Conservation (phyloP, 139 green algal species). For the Chlamydomonas sp. region DNA sequence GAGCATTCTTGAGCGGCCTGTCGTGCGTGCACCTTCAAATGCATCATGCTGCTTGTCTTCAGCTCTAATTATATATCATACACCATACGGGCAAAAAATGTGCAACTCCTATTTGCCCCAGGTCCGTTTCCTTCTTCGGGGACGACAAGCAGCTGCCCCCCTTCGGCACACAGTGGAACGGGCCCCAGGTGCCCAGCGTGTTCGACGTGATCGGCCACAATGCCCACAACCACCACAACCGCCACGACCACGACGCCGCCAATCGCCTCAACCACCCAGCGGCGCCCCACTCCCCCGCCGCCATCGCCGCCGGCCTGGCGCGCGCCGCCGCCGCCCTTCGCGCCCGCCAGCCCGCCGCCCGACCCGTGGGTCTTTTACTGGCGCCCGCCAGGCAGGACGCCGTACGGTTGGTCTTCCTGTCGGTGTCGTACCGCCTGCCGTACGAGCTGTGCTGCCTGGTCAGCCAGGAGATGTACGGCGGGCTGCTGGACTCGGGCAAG, state of each 20-base stretch:
- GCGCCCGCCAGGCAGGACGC: background rate
- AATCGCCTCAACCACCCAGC: background rate
- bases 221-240: background rate
- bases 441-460: constrained; percentile 11
- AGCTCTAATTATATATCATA: no score
- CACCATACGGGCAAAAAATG: background rate
- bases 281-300: no score
- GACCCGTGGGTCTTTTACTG: no score
- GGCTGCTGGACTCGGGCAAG: background rate
- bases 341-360: no score
- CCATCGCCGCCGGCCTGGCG: background rate
- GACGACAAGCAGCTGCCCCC: constrained; percentile 37
- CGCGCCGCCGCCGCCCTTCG: no score
- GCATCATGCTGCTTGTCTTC: no score
- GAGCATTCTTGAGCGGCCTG: no score
- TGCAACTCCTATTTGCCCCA: background rate
- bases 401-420: constrained; percentile 8
- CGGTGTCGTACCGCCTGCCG: constrained; percentile 31
- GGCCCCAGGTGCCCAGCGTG: background rate
- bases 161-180: constrained; percentile 32
- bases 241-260: background rate
- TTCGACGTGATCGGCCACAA: background rate
- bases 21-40: no score
- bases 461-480: constrained; percentile 10
- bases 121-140: constrained; percentile 24